These are phyloP conservation scores for Solanum tarapatanum DNA, from an alignment of 257 asterid genomes.

Conservation along the genomic window DNA sequence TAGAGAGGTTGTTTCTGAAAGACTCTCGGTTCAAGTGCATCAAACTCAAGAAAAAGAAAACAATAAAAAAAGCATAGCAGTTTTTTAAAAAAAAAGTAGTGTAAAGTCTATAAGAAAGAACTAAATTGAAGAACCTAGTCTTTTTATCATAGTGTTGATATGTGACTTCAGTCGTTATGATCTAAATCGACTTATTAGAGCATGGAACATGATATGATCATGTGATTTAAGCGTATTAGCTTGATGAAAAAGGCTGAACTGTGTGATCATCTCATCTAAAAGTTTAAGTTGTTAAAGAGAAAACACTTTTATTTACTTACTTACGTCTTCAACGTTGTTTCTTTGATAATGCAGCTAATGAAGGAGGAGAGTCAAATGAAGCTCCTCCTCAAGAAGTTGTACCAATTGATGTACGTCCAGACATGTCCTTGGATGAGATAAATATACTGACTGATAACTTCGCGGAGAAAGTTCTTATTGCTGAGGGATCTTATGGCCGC, in stretches of 20 bases:
- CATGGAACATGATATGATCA: background rate
- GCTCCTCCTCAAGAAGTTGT: conserved; percentile 36
- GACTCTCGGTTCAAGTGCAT: background rate
- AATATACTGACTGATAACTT: conserved; percentile 47
- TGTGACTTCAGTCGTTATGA: background rate
- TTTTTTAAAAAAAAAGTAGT: background rate
- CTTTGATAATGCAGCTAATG: conserved; percentile 24
- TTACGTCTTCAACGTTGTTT: background rate
- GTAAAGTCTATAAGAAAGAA: background rate
- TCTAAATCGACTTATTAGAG: background rate
- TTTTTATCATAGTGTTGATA: background rate
- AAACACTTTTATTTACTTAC: background rate
- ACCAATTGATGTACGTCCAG: conserved; percentile 57
- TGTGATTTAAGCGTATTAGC: background rate
- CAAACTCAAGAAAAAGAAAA: no score
- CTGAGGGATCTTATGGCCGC: conserved; percentile 80
- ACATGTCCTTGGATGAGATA: conserved; percentile 46
- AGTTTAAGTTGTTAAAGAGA: background rate
- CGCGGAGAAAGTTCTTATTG: conserved; percentile 47
- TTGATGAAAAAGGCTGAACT: background rate
- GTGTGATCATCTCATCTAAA: background rate
- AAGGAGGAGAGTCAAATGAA: conserved; percentile 59
- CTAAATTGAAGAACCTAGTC: background rate
- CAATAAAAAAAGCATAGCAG: no score
- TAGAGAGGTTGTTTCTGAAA: background rate